Evolutionary conservation across 257 asterid genomes (phyloP), one percentile per base, ranked within the genome.

Genomic region (Lithospermum erythrorhizon): DNA sequence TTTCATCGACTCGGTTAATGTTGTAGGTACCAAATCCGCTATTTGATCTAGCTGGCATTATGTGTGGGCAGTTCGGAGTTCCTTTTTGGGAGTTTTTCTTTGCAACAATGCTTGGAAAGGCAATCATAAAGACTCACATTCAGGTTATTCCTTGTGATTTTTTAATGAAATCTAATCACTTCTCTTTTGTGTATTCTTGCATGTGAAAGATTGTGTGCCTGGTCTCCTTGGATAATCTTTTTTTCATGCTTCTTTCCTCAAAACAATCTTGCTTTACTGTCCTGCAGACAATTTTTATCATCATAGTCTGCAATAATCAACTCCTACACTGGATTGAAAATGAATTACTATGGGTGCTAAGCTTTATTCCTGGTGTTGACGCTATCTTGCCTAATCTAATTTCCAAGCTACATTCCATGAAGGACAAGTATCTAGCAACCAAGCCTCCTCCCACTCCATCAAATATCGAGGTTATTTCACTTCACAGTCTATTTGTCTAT

Each of bases 1-100:
- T 58, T 64, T 61, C 57, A 62, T 65, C 21, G 15, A 45, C 55
- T 48, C 14, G 63, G 66, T 41, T 66, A 57, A 61, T 66, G 61
- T 67, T 57, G 18, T 70, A 90, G 97, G 86, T 90, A 23, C 97
- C 97, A 17, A 90, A 90, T 79, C 97, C 97, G 58, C 66, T 90
- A 65, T 90, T 90, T 79, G 97, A 90, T 75, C 95, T 90, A 58
- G 97, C 97, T 45, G 97, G 97, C 65, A 90, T 90, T 72, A 90
- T 90, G 96, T 87, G 97, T 47, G 97, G 97, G 56, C 96, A 90
- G 71, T 90, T 90, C 23, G 95, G 95, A 55, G 78, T 90, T 61
- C 87, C 96, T 58, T 90, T 90, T 73, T 90, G 95, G 96, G 75
- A 87, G 76, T 90, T 90, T 57, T 90, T 90, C 61, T 68, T 83